Evolutionary conservation across 768 basidiomycete species (phyloP).

Genomic region (Russula sp.): DNA sequence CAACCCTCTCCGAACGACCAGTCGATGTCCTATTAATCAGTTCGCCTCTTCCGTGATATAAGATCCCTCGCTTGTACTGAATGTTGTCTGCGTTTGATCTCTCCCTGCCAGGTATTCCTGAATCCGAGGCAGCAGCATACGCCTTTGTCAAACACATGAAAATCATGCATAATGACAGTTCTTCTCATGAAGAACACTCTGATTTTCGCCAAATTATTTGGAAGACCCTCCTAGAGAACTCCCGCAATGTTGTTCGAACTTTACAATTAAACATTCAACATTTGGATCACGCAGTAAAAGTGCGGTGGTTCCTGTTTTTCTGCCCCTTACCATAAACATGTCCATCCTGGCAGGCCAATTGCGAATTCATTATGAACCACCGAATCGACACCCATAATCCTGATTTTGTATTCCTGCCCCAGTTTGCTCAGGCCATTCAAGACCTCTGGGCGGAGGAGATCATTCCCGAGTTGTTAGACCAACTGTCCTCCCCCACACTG

Average conservation of each 20-base stretch:
- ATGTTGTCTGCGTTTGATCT: neutral
- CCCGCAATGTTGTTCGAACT: neutral
- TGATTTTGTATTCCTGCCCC: slow-evolving; percentile 24
- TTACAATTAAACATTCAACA: too few relatives aligned
- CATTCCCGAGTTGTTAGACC: slow-evolving; percentile 20
- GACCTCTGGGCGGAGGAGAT: slow-evolving; percentile 33
- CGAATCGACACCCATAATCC: slow-evolving; percentile 3
- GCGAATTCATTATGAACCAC: neutral
- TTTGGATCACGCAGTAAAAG: neutral
- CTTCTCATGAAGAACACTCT: slow-evolving; percentile 33
- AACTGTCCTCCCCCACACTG: neutral
- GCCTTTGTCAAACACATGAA: slow-evolving; percentile 1
- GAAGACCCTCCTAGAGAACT: slow-evolving; percentile 1
- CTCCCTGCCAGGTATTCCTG: neutral
- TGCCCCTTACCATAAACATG: neutral
- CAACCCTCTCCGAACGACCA: slow-evolving; percentile 65
- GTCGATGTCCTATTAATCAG: slow-evolving; percentile 87
- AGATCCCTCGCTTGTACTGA: neutral
- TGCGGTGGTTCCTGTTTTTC: neutral
- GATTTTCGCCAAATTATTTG: slow-evolving; percentile 1
- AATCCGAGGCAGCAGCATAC: neutral
- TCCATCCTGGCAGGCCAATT: neutral
- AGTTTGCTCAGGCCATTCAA: neutral
- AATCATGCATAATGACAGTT: slow-evolving; percentile 25
- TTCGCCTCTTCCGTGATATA: slow-evolving; percentile 29